Percentiles rank a stretch among this genome's conserved stretches.
These are phyloP conservation scores for Prototheca cutis DNA, from an alignment of 163 green algal genomes.

Conservation along the genomic window DNA sequence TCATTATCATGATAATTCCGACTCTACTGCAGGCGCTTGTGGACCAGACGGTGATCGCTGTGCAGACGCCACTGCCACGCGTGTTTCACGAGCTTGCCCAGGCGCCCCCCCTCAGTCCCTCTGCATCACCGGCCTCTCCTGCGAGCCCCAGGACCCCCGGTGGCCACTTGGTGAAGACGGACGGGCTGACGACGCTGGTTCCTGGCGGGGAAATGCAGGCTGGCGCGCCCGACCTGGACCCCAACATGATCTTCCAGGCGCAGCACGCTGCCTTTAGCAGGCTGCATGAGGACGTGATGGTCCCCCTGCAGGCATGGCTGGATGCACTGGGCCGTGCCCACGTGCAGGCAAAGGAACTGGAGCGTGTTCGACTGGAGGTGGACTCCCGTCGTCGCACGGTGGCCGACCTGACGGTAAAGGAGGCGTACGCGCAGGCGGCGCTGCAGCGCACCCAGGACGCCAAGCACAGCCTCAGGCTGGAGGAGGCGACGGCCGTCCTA, in stretches of 20 bases:
- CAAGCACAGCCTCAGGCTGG: not conserved
- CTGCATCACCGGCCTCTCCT: not conserved
- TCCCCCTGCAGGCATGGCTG: conserved; percentile 72
- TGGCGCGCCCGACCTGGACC: not conserved
- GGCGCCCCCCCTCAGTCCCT: too few species aligned
- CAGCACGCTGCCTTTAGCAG: not conserved
- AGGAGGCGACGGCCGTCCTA: not conserved
- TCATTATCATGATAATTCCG: too few species aligned
- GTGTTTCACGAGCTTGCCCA: not conserved
- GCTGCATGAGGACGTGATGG: conserved; percentile 69
- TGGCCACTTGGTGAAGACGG: not conserved
- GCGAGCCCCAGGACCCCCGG: not conserved
- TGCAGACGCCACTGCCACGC: too few species aligned
- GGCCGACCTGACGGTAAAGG: conserved; percentile 24
- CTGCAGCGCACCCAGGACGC: not conserved
- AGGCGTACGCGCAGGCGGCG: not conserved
- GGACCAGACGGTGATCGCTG: too few species aligned
- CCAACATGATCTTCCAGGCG: not conserved
- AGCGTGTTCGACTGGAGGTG: conserved; percentile 71
- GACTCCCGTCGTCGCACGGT: conserved; percentile 65
- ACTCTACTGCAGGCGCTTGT: too few species aligned
- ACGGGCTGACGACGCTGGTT: not conserved
- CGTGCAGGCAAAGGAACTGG: conserved; percentile 54
- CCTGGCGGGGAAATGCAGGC: not conserved
- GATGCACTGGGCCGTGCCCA: conserved; percentile 46